Evolutionary conservation across 2,329 filamentous ascomycete genomes (phyloP).

Genomic region (Albophoma yamanashiensis): DNA sequence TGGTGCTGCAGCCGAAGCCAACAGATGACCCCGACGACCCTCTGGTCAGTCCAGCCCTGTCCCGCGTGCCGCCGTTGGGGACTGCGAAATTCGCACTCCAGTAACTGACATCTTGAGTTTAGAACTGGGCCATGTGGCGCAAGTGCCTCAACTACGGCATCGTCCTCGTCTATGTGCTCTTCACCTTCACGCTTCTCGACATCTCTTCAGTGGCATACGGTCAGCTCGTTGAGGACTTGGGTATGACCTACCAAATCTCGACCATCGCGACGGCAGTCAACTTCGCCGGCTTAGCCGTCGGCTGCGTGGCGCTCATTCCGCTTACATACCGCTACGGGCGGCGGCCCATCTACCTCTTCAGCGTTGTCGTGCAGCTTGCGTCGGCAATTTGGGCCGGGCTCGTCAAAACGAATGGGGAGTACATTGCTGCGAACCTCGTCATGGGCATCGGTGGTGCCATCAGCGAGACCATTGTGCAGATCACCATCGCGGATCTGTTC

Average conservation of each 20-base stretch:
- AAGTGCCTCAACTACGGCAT: not conserved
- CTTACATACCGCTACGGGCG: constrained; percentile 13
- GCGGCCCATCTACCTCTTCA: constrained; percentile 18
- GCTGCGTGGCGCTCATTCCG: constrained; percentile 11
- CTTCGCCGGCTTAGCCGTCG: constrained; percentile 9
- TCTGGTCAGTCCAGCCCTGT: not conserved
- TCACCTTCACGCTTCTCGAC: not conserved
- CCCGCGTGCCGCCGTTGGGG: not conserved
- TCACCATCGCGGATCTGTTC: constrained; percentile 23
- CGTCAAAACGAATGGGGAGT: constrained; percentile 27
- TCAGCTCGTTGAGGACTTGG: not conserved
- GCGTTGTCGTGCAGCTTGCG: constrained; percentile 23
- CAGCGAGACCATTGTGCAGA: constrained; percentile 26
- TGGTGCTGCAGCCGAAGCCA: not conserved
- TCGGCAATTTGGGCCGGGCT: constrained; percentile 29
- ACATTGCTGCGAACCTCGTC: constrained; percentile 27
- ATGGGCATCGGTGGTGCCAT: constrained; percentile 25
- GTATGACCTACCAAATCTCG: not conserved
- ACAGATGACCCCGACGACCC: constrained; percentile 1
- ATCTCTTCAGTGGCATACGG: not conserved
- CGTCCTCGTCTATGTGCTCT: not conserved
- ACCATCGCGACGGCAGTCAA: constrained; percentile 2
- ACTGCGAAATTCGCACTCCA: not conserved
- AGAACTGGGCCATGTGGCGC: constrained; percentile 1
- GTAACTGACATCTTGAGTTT: not conserved